Base-by-base conservation (phyloP, 306 rosid species). In the Trichosanthes truncata region DNA sequence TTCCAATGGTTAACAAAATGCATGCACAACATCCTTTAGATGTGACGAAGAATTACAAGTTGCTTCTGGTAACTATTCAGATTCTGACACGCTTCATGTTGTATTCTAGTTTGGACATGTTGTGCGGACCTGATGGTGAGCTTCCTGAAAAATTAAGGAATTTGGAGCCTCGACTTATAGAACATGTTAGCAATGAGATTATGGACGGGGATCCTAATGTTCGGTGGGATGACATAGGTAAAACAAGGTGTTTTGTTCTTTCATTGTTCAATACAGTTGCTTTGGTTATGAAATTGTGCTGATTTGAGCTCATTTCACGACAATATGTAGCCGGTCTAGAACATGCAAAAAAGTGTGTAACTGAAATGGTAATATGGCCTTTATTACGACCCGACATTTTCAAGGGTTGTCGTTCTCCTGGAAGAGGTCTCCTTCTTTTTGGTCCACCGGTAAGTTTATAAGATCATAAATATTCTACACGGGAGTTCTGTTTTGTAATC, bases 131-230 rank as follows among this genome's bases (percentile, higher is more conserved):
- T 74, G 97, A 95, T 82, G 97, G 97, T 9, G 99, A 95, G 87
- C 94, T 93, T 86, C 99, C 99, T n/a, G 99, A 95, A 88, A 95
- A 93, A 75, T 79, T 93, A 84, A 89, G 99, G 86, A 95, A 95
- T 86, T 80, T 95, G 89, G 99, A 95, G 69, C 97, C 97, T 77
- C 96, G 97, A 83, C 96, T 95, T 68, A 89, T 95, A 82, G 99
- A 95, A 81, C 97, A 93, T 84, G 86, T 95, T 79, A 95, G 99
- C 84, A 95, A 93, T 41, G 99, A 95, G 91, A 91, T 95, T 69
- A 95, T 95, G 99, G 97, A 93, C 60, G 89, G 80, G 87, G 96
- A 91, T 85, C 99, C 99, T 40, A 90, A 91, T 88, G 99, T 93
- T 82, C 94, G 92, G 61, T 74, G 95, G 95, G 83, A 84, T 81